These are phyloP conservation scores for Curvularia lunata DNA, from an alignment of 2,329 filamentous ascomycete genomes.

Conservation along the genomic window DNA sequence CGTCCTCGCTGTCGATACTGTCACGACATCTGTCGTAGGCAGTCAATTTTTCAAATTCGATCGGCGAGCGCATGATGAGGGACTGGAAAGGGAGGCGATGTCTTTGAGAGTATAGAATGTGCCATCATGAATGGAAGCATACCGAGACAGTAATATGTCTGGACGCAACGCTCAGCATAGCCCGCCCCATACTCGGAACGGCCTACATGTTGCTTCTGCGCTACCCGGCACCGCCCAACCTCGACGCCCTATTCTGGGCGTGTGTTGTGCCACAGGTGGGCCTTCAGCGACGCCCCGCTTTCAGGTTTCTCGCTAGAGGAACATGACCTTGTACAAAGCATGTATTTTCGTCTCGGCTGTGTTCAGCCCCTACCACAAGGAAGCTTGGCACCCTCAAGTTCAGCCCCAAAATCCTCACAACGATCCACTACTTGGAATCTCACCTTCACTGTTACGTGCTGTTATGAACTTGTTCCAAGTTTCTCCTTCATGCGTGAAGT, in stretches of 20 bases:
- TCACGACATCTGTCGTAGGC: constrained; percentile 30
- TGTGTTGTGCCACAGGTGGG: constrained; percentile 12
- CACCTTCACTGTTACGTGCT: constrained; percentile 6
- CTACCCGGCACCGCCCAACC: constrained; percentile 10
- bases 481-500: neutral
- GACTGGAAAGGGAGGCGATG: neutral
- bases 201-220: constrained; percentile 23
- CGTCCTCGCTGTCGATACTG: constrained; percentile 31
- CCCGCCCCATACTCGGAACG: constrained; percentile 23
- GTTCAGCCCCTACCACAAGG: constrained; percentile 19
- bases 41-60: constrained; percentile 34
- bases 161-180: constrained; percentile 21
- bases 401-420: constrained; percentile 19
- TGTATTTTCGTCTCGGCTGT: constrained; percentile 28
- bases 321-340: constrained; percentile 13
- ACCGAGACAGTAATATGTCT: constrained; percentile 18
- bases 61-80: constrained; percentile 30
- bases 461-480: constrained; percentile 1
- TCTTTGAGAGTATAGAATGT: neutral
- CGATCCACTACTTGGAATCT: constrained; percentile 3
- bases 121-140: constrained; percentile 22
- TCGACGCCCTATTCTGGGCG: constrained; percentile 8
- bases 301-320: constrained; percentile 10
- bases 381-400: constrained; percentile 23
- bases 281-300: constrained; percentile 13